Conservation (phyloP, 176 grass and related monocot species). For the bread wheat (Triticum aestivum) region IWGSC_CS_RefSeq_v2.1 NC_057806.1:680076649-680077148, state of each 20-base stretch:
- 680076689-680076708: not conserved
- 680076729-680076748: conserved; percentile 94
- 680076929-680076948: not conserved
- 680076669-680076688: not conserved
- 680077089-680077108: conserved; percentile 92
- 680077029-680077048: conserved; percentile 84
- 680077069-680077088: conserved; percentile 89
- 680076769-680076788: conserved; percentile 99
- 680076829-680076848: conserved; percentile 94
- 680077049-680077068: conserved; percentile 82
- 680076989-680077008: conserved; percentile 98
- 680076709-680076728: not conserved
- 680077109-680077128: conserved; percentile 96
- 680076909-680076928: not conserved
- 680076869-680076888: not conserved
- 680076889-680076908: not conserved
- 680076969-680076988: conserved; percentile 64
- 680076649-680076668: not conserved
- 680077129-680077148: conserved; percentile 86
- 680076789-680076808: conserved; percentile 99
- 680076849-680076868: conserved; percentile 45
- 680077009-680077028: conserved; percentile 76
- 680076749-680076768: conserved; percentile 99
- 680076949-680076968: not conserved
- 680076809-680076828: conserved; percentile 99